These are phyloP conservation scores for Gentiana straminea DNA, from an alignment of 257 asterid species.

Conservation along the genomic window DNA sequence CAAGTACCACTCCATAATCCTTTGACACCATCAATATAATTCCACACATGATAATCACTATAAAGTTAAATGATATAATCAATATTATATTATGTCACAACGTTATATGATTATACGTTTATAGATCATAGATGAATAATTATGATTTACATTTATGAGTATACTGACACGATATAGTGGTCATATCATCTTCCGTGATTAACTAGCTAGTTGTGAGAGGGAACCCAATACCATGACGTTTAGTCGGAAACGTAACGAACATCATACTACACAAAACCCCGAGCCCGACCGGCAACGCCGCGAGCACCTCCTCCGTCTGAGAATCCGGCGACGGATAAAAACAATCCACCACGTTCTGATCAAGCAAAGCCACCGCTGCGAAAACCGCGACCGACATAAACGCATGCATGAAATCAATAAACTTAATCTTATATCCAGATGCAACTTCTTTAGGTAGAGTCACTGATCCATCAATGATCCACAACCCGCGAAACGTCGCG, in stretches of 20 bases:
- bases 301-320: slow-evolving; percentile 49
- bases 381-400: slow-evolving; percentile 81
- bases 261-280: slow-evolving; percentile 79
- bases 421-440: slow-evolving; percentile 46
- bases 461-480: slow-evolving; percentile 75
- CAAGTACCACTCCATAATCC: no score
- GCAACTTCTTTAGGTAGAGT: slow-evolving; percentile 38
- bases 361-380: slow-evolving; percentile 63
- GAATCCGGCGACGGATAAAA: slow-evolving; percentile 68
- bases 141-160: no score
- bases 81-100: no score
- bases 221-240: slow-evolving; percentile 85
- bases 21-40: no score
- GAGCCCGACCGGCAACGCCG: slow-evolving; percentile 72
- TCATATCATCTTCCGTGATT: not conserved
- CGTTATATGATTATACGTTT: no score
- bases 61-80: no score
- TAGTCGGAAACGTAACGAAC: slow-evolving; percentile 76
- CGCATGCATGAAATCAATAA: slow-evolving; percentile 74
- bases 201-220: slow-evolving; percentile 42
- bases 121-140: no score
- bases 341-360: slow-evolving; percentile 60
- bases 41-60: no score
- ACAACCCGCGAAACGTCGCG: slow-evolving; percentile 57
- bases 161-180: no score